Evolutionary conservation across 768 basidiomycete species (phyloP), one percentile per base, ranked within the genome.

Genomic region (Rhizopogon vinicolor): DNA sequence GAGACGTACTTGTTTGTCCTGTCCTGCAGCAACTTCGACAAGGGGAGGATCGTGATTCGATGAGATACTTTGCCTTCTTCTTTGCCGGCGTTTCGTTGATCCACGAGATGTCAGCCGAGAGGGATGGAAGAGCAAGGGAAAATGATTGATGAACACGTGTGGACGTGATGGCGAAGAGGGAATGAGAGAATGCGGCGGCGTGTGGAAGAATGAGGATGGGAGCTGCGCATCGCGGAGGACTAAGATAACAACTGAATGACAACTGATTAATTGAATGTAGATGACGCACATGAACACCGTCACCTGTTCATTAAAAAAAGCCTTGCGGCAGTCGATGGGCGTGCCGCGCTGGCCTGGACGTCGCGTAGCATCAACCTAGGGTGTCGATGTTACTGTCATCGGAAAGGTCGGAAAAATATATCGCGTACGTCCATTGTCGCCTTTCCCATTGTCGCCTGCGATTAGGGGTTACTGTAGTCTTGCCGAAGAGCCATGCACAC

Each of bases 201-300:
- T 41, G 9, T 2, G 1, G 18, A 41, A 9, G 41, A 33, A 33
- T 33, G 31, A 33, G 9, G 9, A 41, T 41, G n/a, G 41, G 41
- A 3, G 9, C 10, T 10, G 19, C 18, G 5, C 12, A 19, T 19
- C 19, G 19, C 19, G 2, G 19, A 42, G 41, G 41, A 12, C 41
- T 42, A n/a, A 41, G 40, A 22, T 5, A 9, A 42, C 19, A 19
- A 10, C 9, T 7, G 18, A 19, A 18, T 3, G 5, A 42, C 8
- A 42, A 42, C 10, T 19, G 10, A 12, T 41, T 8, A 9, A 33
- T 33, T 9, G 10, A 33, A 33, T 33, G 31, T 10, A 33, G 31
- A 35, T 7, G 35, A 37, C 10, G 13, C 12, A 37, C 35, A 3
- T 62, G 65, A 76, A 0, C 68, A 2, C 1, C 9, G 16, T 53